A percentile compares a stretch with the other conserved stretches of the same genome.
Conservation (phyloP, 2,329 filamentous ascomycete species). For the Harringtonia aguacate region DNA sequence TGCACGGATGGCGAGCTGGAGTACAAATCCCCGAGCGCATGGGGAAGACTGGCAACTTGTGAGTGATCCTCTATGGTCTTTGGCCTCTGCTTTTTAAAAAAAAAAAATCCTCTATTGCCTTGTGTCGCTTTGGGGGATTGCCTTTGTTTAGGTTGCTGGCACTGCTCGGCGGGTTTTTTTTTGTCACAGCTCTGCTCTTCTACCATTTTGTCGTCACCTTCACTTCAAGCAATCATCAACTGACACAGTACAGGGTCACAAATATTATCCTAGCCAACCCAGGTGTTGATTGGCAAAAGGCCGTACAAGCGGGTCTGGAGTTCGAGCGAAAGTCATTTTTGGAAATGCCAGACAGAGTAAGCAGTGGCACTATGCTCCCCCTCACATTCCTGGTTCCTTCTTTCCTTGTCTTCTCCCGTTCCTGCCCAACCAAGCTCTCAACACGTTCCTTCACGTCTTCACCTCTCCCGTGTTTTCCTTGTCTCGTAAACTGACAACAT, state of each 20-base stretch:
- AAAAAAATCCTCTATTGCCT: no score
- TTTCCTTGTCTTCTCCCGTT: not conserved
- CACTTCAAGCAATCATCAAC: not conserved
- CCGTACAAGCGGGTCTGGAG: constrained; percentile 29
- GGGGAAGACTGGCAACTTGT: constrained; percentile 32
- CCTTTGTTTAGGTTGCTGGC: no score
- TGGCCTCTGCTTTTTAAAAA: not conserved
- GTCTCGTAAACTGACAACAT: constrained; percentile 10
- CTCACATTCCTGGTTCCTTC: not conserved
- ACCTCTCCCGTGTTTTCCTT: not conserved
- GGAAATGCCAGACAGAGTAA: constrained; percentile 37
- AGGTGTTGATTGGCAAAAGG: constrained; percentile 27
- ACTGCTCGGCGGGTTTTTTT: no score
- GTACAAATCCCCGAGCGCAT: constrained; percentile 28
- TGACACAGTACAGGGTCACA: constrained; percentile 29
- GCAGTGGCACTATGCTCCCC: constrained; percentile 7
- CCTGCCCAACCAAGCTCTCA: not conserved
- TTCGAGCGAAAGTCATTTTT: constrained; percentile 38
- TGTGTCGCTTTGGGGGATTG: no score
- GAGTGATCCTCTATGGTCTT: constrained; percentile 13
- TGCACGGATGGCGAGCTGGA: constrained; percentile 28
- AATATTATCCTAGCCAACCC: constrained; percentile 38
- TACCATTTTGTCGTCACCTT: no score
- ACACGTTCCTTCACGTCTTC: not conserved
- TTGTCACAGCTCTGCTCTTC: no score